Evolutionary conservation across 2,329 filamentous ascomycete genomes (phyloP), one percentile per base, ranked within the genome.

Genomic region (Colletotrichum tamarilloi): DNA sequence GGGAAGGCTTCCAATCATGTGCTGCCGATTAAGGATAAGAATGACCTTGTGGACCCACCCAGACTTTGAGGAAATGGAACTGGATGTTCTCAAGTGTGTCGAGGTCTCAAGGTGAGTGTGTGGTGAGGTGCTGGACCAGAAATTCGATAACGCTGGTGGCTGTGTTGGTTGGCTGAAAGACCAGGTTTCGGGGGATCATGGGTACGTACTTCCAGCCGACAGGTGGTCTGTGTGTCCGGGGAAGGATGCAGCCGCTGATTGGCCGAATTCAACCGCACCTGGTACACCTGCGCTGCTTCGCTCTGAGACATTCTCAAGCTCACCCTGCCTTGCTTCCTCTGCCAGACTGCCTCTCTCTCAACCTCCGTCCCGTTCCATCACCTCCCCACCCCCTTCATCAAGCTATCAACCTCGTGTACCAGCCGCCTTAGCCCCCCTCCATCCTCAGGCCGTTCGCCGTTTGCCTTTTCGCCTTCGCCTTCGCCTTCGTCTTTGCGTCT

Each of bases 291-390:
- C 12, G 49, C 52, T 52, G 28, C 32, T 35, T 53, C 58, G 62
- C 57, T 65, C 55, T 70, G 67, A 73, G 60, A 73, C 70, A 73
- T 57, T 22, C 49, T 67, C 70, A 65, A 65, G 70, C 67, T 73
- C 32, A 35, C 46, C 28, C 49, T 72, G 62, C 30, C 59, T 62
- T 63, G 35, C 62, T 28, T 59, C 38, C 24, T 24, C 38, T 59
- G 30, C 30, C 30, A 32, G 30, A 32, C 38, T 42, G 42, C 42
- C 16, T 59, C 26, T 24, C 22, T 52, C 26, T n/a, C 35, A 22
- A 62, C 56, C n/a, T 52, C 62, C 62, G 52, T 57, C 24, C 53
- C 35, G 24, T 57, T 57, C 30, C 49, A 57, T 42, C 55, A 60
- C 28, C 71, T 57, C 62, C 46, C 42, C 42, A 49, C 42, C 56